Conservation (phyloP, 1,139 yeast species). For the Debaryomyces subglobosus region DNA sequence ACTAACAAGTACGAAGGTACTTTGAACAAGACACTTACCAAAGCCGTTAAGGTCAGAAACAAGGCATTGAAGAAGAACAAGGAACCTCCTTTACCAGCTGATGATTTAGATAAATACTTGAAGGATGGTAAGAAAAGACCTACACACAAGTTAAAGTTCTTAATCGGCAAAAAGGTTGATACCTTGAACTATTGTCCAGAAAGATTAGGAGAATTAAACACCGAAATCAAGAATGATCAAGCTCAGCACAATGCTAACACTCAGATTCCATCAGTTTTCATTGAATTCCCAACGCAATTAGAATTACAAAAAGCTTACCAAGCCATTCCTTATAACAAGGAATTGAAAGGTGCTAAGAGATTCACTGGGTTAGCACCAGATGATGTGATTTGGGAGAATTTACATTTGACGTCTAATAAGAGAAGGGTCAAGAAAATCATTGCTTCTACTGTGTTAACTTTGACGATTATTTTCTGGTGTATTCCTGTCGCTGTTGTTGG, state of each 20-base stretch:
- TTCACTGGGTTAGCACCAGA: slow-evolving; percentile 66
- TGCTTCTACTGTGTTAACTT: slow-evolving; percentile 48
- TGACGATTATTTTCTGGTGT: slow-evolving; percentile 82
- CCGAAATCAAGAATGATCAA: slow-evolving; percentile 65
- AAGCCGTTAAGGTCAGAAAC: slow-evolving; percentile 56
- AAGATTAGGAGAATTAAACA: slow-evolving; percentile 67
- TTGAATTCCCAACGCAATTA: slow-evolving; percentile 84
- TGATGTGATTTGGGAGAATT: slow-evolving; percentile 84
- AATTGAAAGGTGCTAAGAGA: slow-evolving; percentile 65
- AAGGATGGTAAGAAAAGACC: slow-evolving; percentile 69
- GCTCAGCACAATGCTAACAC: slow-evolving; percentile 43
- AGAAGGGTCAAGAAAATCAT: slow-evolving; percentile 45
- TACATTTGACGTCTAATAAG: slow-evolving; percentile 43
- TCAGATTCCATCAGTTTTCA: slow-evolving; percentile 74
- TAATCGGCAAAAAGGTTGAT: slow-evolving; percentile 81
- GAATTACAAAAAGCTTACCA: slow-evolving; percentile 92
- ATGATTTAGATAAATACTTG: slow-evolving; percentile 59
- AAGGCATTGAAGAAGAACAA: slow-evolving; percentile 62
- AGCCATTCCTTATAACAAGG: slow-evolving; percentile 66
- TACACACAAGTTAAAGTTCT: slow-evolving; percentile 56
- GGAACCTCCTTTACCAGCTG: slow-evolving; percentile 55
- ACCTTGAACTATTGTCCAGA: slow-evolving; percentile 74
- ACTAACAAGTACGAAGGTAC: slow-evolving; percentile 62
- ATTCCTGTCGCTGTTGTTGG: slow-evolving; percentile 97
- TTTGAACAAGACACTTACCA: slow-evolving; percentile 54